Base-by-base conservation (phyloP, 306 rosid species). In the Calophaca sinica region DNA sequence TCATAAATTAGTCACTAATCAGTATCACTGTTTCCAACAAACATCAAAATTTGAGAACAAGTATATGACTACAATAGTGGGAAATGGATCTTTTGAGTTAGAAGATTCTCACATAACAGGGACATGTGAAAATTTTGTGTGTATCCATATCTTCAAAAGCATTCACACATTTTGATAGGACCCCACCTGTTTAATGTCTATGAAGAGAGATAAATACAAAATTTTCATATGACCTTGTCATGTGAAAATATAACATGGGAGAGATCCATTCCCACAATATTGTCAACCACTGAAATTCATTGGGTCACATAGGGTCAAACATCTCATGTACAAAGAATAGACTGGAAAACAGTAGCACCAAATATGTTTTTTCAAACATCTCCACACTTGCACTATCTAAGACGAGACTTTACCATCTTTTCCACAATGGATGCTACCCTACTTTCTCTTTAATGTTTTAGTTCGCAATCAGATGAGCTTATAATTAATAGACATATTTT, bases 261-360 rank as follows among this genome's bases (percentile, higher is more conserved):
- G 49, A 33, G 45, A 35, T 61, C 45, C 10, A 61, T 61, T 61
- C 45, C 66, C 10, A 62, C 71, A 57, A 44, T 6, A 59, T 67
- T 39, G 63, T 50, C 51, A 68, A 74, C 51, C 55, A 66, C 67
- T 67, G 28, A 51, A 75, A 62, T 62, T 53, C 52, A 69, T 7
- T 12, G 68, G 14, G 41, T 70, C 58, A 35, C 14, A 46, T 2
- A 46, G 69, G 53, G 38, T 38, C 65, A 74, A 80, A 59, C 36
- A 9, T 3, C 64, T 63, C 60, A 51, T 66, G 32, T 38, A 36
- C 9, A 14, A 46, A 71, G 75, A 48, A 52, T 46, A 50, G 44
- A 57, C 9, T 10, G 12, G n/a, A 75, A 55, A 57, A 26, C 11
- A 51, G 33, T 32, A 36, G 41, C 59, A 20, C 28, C 52, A 66